phyloP scores from a whole-genome alignment of 78 protist genomes.

The Dictyostelium brefeldianum region DNA sequence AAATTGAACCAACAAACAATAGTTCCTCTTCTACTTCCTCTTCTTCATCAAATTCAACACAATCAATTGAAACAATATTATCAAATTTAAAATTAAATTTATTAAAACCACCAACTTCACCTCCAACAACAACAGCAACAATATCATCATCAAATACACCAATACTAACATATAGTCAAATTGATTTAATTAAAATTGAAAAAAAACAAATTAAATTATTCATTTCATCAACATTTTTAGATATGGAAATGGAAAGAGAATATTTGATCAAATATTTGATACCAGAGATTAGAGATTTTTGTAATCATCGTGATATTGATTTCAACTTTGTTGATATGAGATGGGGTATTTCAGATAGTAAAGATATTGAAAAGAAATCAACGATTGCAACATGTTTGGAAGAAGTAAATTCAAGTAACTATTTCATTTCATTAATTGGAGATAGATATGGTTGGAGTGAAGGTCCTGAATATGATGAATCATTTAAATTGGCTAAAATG shows the following conservation, averaged over 20 bases:
- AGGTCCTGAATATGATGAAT: conserved; percentile 30
- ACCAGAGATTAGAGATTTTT: conserved; percentile 40
- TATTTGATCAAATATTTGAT: conserved; percentile 11
- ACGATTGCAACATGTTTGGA: conserved; percentile 50
- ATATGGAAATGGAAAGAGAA: conserved; percentile 65
- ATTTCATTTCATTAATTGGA: conserved; percentile 56
- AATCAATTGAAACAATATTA: neutral
- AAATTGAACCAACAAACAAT: neutral
- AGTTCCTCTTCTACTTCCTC: neutral
- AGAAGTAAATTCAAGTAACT: conserved; percentile 26
- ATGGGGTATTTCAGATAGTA: conserved; percentile 53
- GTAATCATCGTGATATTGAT: conserved; percentile 21
- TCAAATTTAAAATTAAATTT: neutral
- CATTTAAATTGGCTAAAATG: conserved; percentile 13
- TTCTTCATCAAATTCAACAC: neutral
- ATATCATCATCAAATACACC: neutral
- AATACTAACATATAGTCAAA: neutral
- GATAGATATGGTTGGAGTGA: conserved; percentile 69
- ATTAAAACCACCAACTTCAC: neutral
- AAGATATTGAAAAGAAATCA: conserved; percentile 3
- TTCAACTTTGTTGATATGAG: conserved; percentile 59
- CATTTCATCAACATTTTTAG: conserved; percentile 37
- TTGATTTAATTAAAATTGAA: neutral
- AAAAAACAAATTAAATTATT: conserved; percentile 15
- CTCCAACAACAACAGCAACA: neutral